Evolutionary conservation across 1,284 basidiomycete genomes (phyloP).

Genomic region (Ustilago sp.): DNA sequence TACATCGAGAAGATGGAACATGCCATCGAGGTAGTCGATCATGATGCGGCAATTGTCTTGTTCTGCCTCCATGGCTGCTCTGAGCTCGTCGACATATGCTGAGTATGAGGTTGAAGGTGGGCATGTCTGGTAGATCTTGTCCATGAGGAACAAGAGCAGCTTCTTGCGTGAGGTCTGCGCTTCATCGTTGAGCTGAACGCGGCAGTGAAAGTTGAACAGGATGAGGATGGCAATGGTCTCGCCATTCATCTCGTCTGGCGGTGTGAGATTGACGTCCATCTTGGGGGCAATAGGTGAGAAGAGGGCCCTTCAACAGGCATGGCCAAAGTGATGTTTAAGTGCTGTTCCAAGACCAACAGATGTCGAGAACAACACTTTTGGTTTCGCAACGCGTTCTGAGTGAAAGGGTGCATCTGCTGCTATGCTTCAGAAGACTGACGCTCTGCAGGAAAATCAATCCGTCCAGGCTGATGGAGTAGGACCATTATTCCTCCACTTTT

Average conservation of each 20-base stretch:
- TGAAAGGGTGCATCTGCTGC: neutral
- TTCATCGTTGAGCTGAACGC: conserved; percentile 40
- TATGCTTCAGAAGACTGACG: neutral
- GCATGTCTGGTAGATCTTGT: conserved; percentile 44
- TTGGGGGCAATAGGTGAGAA: neutral
- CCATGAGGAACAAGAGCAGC: conserved; percentile 44
- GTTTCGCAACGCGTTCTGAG: neutral
- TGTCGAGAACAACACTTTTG: conserved; percentile 14
- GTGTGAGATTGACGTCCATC: conserved; percentile 23
- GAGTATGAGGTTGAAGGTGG: conserved; percentile 21
- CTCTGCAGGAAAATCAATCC: neutral
- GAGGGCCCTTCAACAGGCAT: neutral
- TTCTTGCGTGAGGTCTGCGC: conserved; percentile 33
- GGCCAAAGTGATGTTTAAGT: neutral
- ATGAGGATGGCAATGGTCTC: conserved; percentile 49
- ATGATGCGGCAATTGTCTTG: conserved; percentile 34
- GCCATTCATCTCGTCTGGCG: conserved; percentile 47
- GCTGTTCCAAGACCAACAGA: neutral
- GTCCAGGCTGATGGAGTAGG: neutral
- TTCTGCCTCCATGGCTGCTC: conserved; percentile 18
- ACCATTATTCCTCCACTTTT: conserved; percentile 24
- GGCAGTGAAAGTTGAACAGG: conserved; percentile 52
- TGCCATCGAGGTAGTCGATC: conserved; percentile 39
- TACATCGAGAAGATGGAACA: conserved; percentile 41
- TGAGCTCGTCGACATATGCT: conserved; percentile 27